Conservation (phyloP, 306 rosid genomes). For the Fragaria vesca region DNA sequence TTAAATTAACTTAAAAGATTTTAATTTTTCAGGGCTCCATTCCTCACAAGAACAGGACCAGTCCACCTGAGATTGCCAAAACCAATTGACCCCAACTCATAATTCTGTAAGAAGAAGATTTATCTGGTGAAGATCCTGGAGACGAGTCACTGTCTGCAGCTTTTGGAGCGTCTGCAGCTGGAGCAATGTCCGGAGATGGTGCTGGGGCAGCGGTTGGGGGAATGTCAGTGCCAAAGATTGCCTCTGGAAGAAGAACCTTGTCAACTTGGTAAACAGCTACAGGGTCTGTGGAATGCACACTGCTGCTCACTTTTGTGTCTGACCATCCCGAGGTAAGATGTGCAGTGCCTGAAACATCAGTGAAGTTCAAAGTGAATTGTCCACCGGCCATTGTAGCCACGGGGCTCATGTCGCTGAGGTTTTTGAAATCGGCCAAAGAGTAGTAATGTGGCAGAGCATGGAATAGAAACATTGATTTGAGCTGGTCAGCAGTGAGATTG, state of each 20-base stretch:
- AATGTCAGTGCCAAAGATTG: constrained; percentile 79
- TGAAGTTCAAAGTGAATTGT: constrained; percentile 64
- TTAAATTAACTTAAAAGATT: constrained; percentile 35
- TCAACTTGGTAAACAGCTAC: constrained; percentile 81
- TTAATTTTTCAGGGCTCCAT: constrained; percentile 14
- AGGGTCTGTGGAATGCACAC: constrained; percentile 82
- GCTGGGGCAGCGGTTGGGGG: constrained; percentile 88
- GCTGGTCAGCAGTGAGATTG: constrained; percentile 62
- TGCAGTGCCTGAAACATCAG: constrained; percentile 65
- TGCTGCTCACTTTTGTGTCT: constrained; percentile 70
- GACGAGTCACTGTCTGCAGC: constrained; percentile 36
- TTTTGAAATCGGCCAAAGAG: constrained; percentile 67
- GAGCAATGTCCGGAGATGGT: constrained; percentile 65
- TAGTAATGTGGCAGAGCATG: constrained; percentile 89
- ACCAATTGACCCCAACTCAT: constrained; percentile 45
- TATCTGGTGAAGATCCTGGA: constrained; percentile 45
- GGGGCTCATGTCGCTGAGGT: constrained; percentile 54
- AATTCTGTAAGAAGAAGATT: constrained; percentile 57
- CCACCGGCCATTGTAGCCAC: constrained; percentile 85
- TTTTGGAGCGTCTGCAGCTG: constrained; percentile 74
- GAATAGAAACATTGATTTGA: constrained; percentile 70
- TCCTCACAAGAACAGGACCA: constrained; percentile 53
- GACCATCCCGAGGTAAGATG: constrained; percentile 76
- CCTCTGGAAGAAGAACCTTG: constrained; percentile 77
- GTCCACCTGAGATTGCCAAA: constrained; percentile 52